phyloP scores from a whole-genome alignment of 2,329 filamentous ascomycete species.

The Knufia petricola region DNA sequence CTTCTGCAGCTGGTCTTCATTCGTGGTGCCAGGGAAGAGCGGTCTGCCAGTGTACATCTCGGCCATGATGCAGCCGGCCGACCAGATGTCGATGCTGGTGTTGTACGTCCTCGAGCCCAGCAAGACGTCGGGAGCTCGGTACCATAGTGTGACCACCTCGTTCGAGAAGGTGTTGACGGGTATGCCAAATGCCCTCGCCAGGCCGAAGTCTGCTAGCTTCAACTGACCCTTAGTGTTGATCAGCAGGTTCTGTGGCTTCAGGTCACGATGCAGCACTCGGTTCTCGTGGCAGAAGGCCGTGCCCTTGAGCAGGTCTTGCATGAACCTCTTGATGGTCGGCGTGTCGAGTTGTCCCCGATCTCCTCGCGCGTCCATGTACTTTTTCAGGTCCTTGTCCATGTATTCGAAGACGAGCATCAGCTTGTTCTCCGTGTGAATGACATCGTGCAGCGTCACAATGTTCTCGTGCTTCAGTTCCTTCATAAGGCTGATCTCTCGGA shows the following conservation, averaged over 20 bases:
- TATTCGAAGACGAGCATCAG: constrained; percentile 98
- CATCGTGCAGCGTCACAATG: constrained; percentile 93
- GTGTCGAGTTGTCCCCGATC: constrained; percentile 84
- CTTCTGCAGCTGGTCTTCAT: constrained; percentile 92
- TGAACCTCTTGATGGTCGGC: constrained; percentile 92
- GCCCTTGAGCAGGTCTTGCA: constrained; percentile 91
- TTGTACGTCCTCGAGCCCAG: constrained; percentile 93
- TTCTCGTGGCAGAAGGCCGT: constrained; percentile 99
- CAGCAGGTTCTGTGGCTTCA: constrained; percentile 84
- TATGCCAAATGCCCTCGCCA: constrained; percentile 83
- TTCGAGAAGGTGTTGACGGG: constrained; percentile 86
- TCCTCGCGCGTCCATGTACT: constrained; percentile 93
- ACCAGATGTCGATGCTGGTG: constrained; percentile 99
- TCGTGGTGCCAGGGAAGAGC: constrained; percentile 92
- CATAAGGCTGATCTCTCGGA: constrained; percentile 97
- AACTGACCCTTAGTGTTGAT: constrained; percentile 80
- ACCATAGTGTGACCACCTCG: constrained; percentile 91
- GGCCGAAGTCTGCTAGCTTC: constrained; percentile 82
- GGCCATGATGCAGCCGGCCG: constrained; percentile 97
- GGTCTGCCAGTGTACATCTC: constrained; percentile 98
- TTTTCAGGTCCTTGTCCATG: constrained; percentile 97
- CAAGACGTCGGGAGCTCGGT: constrained; percentile 89
- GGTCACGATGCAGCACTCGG: constrained; percentile 88
- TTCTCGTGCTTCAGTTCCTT: constrained; percentile 99
- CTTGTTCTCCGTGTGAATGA: constrained; percentile 99